Evolutionary conservation across 768 basidiomycete genomes (phyloP), one percentile per base, ranked within the genome.

Genomic region (Auriscalpium vulgare): DNA sequence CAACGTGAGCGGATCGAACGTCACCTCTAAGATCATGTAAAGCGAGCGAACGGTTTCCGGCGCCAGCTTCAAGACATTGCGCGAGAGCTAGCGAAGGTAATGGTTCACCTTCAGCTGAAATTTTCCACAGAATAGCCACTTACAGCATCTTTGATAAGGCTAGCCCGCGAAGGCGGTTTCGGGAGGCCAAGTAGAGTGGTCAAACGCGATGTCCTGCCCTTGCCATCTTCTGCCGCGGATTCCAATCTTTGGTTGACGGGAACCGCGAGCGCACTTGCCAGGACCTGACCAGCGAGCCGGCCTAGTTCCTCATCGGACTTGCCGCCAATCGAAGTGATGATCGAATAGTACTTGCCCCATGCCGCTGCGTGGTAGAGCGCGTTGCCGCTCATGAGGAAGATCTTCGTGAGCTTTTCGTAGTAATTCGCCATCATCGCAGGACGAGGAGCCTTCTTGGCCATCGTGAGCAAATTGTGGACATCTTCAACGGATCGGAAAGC

Each of bases 401-500:
- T 95, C 67, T 87, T 88, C 45, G 95, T 91, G 61, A 97, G 83
- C 73, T 98, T 97, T 71, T 97, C 94, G 73, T 98, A 98, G 74
- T 97, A 98, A 70, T 91, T 93, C 57, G 93, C 92, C 95, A 98
- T 97, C 93, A 97, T 95, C 11, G 86, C 80, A 0, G 92, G 91
- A 37, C 92, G 85, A 1, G 93, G 91, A 0, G 91, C 84, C 72
- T 94, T 95, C 70, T 95, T 95, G 34, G 89, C 88, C 82, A 92
- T 85, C 10, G 86, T 90, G 61, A 99, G 83, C 37, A 98, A 80
- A 65, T 94, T 93, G 75, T 98, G 95, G 40, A 97, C 90, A 69
- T 99, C 95, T 71, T 99, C 95, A 58, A 97, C 93, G 44, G 92
- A 93, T 58, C 95, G 88, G 81, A 97, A 99, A 10, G 93, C 95